Evolutionary conservation across 148 eudicot genomes (phyloP), one percentile per base, ranked within the genome.

Genomic region (Tetragonia tetragonoides): DNA sequence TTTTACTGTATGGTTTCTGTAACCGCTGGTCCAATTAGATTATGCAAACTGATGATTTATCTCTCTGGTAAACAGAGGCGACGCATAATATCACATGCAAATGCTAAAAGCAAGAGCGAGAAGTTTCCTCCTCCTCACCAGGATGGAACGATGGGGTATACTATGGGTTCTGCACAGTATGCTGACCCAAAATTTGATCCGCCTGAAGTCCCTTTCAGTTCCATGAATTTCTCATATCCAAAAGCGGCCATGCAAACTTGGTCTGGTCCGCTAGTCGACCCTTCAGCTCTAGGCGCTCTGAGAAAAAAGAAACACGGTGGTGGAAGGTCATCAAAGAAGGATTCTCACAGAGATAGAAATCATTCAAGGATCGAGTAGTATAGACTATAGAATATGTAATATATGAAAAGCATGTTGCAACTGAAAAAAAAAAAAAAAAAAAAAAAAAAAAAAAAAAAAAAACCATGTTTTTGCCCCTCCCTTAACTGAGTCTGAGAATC

Each of bases 41-140:
- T 16, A 2, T 41, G 34, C 34, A 4, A 70, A 7, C 38, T 41
- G 6, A 49, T 67, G n/a, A 23, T 10, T 37, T 17, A 49, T 28
- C 44, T 57, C 23, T 56, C 53, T 57, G 53, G 20, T 44, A 71
- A 75, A 53, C 91, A 92, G 94, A 90, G 91, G 78, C 87, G 93
- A 68, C 88, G 94, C 24, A 72, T 90, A 38, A 86, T 90, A 69
- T 79, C 91, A 10, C 94, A 87, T 49, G 90, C 92, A 66, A 92
- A 90, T 68, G 94, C 91, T 64, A 87, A 92, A 84, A 89, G 94
- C 90, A 92, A 89, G 80, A 90, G 97, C 56, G 97, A 92, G 83
- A 90, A 92, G 75, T 92, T 92, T 63, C 97, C 97, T 67, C 97
- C 94, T 4, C 97, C 97, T 1, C 97, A 90, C 68, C 92, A 87